These are phyloP conservation scores for Coniferiporia weirii DNA, from an alignment of 1,284 basidiomycete genomes.

Conservation along the genomic window DNA sequence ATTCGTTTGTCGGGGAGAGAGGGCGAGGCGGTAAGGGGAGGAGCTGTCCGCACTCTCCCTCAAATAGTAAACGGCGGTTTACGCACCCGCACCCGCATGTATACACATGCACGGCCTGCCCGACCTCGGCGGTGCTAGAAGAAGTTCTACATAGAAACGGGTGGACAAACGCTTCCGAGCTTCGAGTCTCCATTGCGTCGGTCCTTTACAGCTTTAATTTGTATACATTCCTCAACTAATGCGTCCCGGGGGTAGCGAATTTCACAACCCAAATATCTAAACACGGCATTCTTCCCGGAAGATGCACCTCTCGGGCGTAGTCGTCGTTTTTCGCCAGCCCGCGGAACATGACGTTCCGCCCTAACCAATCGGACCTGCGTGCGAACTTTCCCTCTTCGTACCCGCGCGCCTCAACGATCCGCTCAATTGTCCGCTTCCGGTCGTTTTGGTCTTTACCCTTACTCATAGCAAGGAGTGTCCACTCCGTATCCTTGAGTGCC, in stretches of 20 bases:
- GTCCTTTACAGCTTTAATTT: not conserved
- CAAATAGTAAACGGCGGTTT: too few species aligned
- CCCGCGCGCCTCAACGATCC: slow-evolving; percentile 28
- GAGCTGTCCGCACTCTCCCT: too few species aligned
- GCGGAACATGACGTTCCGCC: slow-evolving; percentile 47
- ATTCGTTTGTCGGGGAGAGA: not conserved
- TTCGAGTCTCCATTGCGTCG: not conserved
- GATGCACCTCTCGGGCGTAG: slow-evolving; percentile 41
- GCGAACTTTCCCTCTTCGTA: slow-evolving; percentile 7
- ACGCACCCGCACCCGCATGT: too few species aligned
- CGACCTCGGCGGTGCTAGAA: not conserved
- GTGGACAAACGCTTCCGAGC: not conserved
- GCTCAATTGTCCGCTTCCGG: slow-evolving; percentile 36
- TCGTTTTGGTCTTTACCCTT: slow-evolving; percentile 30
- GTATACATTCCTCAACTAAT: too few species aligned
- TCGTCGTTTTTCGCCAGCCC: slow-evolving; percentile 53
- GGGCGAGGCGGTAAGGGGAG: not conserved
- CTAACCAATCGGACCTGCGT: slow-evolving; percentile 50
- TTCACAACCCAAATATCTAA: slow-evolving; percentile 37
- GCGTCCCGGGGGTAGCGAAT: too few species aligned
- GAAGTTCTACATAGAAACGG: not conserved
- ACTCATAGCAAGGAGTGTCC: slow-evolving; percentile 44
- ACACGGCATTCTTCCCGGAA: slow-evolving; percentile 36
- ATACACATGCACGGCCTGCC: too few species aligned
- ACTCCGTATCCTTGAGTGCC: slow-evolving; percentile 53